Conservation (phyloP, 805 yeast genomes). For the Saccharomycopsis selenospora region DNA sequence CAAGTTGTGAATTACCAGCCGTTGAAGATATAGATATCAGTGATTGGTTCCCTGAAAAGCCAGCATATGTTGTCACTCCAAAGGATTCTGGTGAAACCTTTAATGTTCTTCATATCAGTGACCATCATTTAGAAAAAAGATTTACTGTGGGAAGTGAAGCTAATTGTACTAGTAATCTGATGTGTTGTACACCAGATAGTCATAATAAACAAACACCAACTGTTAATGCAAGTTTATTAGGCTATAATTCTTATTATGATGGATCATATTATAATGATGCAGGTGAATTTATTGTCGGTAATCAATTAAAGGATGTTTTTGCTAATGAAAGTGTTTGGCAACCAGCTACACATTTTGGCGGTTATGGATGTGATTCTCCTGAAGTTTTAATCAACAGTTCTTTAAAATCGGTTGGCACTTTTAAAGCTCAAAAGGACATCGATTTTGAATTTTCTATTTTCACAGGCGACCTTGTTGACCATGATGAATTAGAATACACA, state of each 20-base stretch:
- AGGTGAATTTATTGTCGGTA: conserved; percentile 28
- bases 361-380: conserved; percentile 61
- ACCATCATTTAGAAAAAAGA: conserved; percentile 55
- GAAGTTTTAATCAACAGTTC: conserved; percentile 53
- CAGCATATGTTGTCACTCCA: conserved; percentile 36
- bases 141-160: conserved; percentile 49
- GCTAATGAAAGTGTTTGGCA: conserved; percentile 29
- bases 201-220: conserved; percentile 33
- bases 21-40: conserved; percentile 43
- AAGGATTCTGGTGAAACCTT: conserved; percentile 36
- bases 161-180: conserved; percentile 41
- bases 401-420: conserved; percentile 36
- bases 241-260: conserved; percentile 25
- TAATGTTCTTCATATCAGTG: conserved; percentile 60
- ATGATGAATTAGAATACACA: conserved; percentile 43
- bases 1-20: conserved; percentile 46
- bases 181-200: conserved; percentile 57
- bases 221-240: conserved; percentile 3
- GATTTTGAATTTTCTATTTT: conserved; percentile 55
- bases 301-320: conserved; percentile 21
- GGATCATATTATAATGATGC: conserved; percentile 28
- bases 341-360: conserved; percentile 58
- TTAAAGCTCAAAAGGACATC: conserved; percentile 29
- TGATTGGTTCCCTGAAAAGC: conserved; percentile 40
- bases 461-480: conserved; percentile 73